A percentile compares a stretch with the other conserved stretches of the same genome.
Evolutionary conservation across 1,284 basidiomycete genomes (phyloP).

Genomic region (Sanghuangporus sanghuang): DNA sequence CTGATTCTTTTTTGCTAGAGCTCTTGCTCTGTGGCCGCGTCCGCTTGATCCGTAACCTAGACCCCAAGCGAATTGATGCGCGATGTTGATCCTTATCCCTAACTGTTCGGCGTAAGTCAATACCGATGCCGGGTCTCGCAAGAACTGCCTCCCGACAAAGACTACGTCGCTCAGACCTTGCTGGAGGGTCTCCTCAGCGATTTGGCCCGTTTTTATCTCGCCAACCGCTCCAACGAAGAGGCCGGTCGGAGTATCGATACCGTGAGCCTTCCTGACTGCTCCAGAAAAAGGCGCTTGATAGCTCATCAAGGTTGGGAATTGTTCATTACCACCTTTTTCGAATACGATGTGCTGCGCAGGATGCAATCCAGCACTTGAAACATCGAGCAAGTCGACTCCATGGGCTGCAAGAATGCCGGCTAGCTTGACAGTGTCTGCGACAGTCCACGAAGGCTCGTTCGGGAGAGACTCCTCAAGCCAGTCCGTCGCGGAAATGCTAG

Average conservation of each 20-base stretch:
- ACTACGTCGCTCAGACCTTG: slow-evolving; percentile 35
- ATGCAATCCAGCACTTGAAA: slow-evolving; percentile 49
- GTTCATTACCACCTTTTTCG: slow-evolving; percentile 12
- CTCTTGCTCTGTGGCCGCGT: neutral
- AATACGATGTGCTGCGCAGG: slow-evolving; percentile 36
- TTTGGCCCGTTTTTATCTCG: slow-evolving; percentile 38
- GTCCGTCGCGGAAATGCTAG: slow-evolving; percentile 49
- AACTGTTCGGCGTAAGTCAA: slow-evolving; percentile 28
- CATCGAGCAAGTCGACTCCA: slow-evolving; percentile 56
- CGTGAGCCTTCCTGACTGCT: slow-evolving; percentile 33
- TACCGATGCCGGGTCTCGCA: slow-evolving; percentile 48
- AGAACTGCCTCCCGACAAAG: slow-evolving; percentile 49
- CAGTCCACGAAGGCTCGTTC: slow-evolving; percentile 45
- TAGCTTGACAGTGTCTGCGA: slow-evolving; percentile 48
- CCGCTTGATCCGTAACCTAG: slow-evolving; percentile 32
- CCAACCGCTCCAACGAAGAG: slow-evolving; percentile 45
- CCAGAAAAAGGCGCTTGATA: slow-evolving; percentile 35
- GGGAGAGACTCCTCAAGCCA: slow-evolving; percentile 46
- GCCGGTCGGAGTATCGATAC: slow-evolving; percentile 21
- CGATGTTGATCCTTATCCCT: slow-evolving; percentile 24
- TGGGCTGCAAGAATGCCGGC: slow-evolving; percentile 41
- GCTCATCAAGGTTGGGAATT: neutral
- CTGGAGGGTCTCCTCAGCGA: slow-evolving; percentile 40
- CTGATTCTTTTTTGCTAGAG: neutral
- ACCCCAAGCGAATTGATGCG: slow-evolving; percentile 22